Evolutionary conservation across 2,329 filamentous ascomycete genomes (phyloP).

Genomic region (Talaromyces rugulosus): DNA sequence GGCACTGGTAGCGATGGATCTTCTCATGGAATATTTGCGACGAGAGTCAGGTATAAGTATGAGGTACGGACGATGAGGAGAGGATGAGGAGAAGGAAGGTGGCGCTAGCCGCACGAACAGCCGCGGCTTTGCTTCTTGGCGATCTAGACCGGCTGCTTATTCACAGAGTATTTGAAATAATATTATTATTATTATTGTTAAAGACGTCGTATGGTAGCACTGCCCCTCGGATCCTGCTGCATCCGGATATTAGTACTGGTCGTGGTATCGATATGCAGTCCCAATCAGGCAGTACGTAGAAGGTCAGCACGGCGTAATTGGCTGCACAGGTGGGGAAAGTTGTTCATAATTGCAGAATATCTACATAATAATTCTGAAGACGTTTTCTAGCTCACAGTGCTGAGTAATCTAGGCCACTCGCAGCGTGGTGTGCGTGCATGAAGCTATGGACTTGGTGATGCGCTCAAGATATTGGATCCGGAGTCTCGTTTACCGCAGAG

Average conservation of each 20-base stretch:
- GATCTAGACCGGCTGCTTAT: conserved; percentile 1
- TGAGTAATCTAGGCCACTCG: not conserved
- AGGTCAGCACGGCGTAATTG: not conserved
- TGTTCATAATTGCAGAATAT: not conserved
- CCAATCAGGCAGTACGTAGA: not conserved
- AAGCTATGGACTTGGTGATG: not conserved
- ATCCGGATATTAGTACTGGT: not conserved
- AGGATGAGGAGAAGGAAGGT: not conserved
- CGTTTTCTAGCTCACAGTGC: not conserved
- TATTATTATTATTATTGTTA: too few relatives aligned
- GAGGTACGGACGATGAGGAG: not conserved
- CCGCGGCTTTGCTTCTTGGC: not conserved
- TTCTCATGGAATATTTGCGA: not conserved
- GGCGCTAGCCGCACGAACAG: not conserved
- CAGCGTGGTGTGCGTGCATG: not conserved
- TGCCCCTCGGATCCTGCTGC: not conserved
- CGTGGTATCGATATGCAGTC: not conserved
- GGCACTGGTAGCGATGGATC: not conserved
- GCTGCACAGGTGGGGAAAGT: not conserved
- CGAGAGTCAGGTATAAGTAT: not conserved
- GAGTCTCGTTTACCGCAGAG: not conserved
- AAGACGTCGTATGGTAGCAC: not conserved
- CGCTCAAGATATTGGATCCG: not conserved
- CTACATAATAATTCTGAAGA: not conserved
- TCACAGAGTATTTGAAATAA: not conserved